A percentile compares a stretch with the other conserved stretches of the same genome.
phyloP scores from a whole-genome alignment of 352 stramenopile genomes.

The Globisporangium ultimum region DNA sequence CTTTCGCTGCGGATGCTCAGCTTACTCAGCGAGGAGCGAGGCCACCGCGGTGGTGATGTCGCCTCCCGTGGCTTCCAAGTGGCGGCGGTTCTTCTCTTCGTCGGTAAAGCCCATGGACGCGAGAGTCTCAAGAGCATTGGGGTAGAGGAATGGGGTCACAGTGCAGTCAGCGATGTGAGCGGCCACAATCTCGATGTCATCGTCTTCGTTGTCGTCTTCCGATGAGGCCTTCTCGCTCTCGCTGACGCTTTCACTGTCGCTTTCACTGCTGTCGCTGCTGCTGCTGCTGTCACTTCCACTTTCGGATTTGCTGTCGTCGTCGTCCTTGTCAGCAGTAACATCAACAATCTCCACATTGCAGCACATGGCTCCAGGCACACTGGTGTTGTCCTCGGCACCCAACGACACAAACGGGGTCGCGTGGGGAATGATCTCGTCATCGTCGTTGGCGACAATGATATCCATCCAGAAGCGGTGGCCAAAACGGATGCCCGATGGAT shows the following conservation, averaged over 20 bases:
- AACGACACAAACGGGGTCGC: constrained; percentile 11
- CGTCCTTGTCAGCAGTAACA: not conserved
- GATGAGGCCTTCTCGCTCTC: not conserved
- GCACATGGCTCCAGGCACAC: not conserved
- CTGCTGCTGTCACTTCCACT: constrained; percentile 31
- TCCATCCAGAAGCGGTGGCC: constrained; percentile 89
- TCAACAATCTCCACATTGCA: constrained; percentile 6
- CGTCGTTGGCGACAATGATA: constrained; percentile 47
- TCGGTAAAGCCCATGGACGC: constrained; percentile 64
- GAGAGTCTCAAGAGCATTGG: constrained; percentile 40
- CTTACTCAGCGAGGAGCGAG: constrained; percentile 46
- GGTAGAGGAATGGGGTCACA: constrained; percentile 19
- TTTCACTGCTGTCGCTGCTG: constrained; percentile 11
- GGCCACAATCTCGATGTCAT: constrained; percentile 39
- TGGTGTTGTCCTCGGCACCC: not conserved
- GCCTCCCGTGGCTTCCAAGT: constrained; percentile 39
- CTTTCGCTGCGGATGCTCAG: not conserved
- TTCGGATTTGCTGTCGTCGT: constrained; percentile 20
- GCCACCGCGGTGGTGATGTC: constrained; percentile 49
- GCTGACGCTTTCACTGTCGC: not conserved
- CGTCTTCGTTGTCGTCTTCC: constrained; percentile 14
- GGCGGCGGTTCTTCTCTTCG: constrained; percentile 36
- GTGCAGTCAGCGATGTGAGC: constrained; percentile 5
- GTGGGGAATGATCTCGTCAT: constrained; percentile 17
- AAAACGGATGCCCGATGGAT: constrained; percentile 76